A percentile compares a stretch with the other conserved stretches of the same genome.
These are phyloP conservation scores for Nicotiana paniculata DNA, from an alignment of 257 asterid genomes.

Conservation along the genomic window DNA sequence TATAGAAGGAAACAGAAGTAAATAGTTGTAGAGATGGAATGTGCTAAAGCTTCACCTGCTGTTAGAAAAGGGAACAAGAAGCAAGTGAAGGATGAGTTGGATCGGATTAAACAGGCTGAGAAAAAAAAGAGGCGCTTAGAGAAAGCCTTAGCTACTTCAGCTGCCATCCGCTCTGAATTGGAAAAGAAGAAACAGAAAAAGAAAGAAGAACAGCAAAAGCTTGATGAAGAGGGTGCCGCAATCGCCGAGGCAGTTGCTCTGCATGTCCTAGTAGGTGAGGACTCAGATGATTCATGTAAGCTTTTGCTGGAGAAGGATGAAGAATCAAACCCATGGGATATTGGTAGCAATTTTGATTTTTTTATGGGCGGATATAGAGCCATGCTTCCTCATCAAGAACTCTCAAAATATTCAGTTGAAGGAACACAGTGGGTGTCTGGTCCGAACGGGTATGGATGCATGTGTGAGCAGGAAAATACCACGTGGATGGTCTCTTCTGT, in stretches of 20 bases:
- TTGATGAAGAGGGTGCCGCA: conserved; percentile 96
- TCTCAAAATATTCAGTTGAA: conserved; percentile 32
- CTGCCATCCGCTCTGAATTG: conserved; percentile 84
- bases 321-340: conserved; percentile 57
- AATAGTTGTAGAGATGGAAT: conserved; percentile 52
- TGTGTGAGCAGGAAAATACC: conserved; percentile 21
- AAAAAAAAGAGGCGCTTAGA: conserved; percentile 90
- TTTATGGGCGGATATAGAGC: conserved; percentile 31
- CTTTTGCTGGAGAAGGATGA: conserved; percentile 56
- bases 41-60: conserved; percentile 48
- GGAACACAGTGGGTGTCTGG: conserved; percentile 1
- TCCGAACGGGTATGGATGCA: conserved; percentile 10
- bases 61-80: conserved; percentile 82
- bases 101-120: conserved; percentile 94
- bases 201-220: conserved; percentile 91
- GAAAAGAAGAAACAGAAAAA: conserved; percentile 92
- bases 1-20: conserved; percentile 17
- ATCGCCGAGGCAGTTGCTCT: conserved; percentile 95
- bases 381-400: conserved; percentile 40
- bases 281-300: conserved; percentile 65
- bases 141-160: conserved; percentile 97
- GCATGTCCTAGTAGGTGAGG: conserved; percentile 91
- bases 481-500: conserved; percentile 16
- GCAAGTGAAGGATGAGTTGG: conserved; percentile 86
- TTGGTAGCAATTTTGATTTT: conserved; percentile 34